Evolutionary conservation across 2,329 filamentous ascomycete genomes (phyloP).

Genomic region (Venturiaceae sp.): DNA sequence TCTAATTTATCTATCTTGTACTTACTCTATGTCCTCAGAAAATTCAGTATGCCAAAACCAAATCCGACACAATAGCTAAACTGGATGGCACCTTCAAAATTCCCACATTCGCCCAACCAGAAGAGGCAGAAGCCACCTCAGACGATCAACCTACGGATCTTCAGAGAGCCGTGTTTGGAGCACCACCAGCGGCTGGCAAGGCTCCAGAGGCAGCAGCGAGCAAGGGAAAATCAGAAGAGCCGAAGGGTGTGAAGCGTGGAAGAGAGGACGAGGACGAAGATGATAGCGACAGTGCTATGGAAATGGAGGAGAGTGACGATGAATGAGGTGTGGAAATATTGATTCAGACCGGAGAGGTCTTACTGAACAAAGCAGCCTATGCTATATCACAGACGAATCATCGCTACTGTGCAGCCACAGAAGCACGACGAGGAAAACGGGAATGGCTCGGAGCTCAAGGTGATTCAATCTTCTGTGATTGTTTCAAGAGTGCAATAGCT

Average conservation of each 20-base stretch:
- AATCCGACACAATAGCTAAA: slow-evolving; percentile 80
- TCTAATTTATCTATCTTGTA: not conserved
- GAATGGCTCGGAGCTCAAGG: not conserved
- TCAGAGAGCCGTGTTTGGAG: slow-evolving; percentile 7
- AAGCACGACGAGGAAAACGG: not conserved
- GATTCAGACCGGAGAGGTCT: not conserved
- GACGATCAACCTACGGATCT: slow-evolving; percentile 1
- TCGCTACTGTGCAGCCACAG: not conserved
- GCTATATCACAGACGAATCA: not conserved
- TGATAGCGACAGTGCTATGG: slow-evolving; percentile 5
- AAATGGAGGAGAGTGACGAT: slow-evolving; percentile 7
- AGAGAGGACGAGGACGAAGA: slow-evolving; percentile 7
- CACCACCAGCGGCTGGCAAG: slow-evolving; percentile 2
- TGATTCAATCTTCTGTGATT: not conserved
- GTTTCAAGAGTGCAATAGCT: not conserved
- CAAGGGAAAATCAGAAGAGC: slow-evolving; percentile 3
- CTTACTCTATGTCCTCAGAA: slow-evolving; percentile 44
- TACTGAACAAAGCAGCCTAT: not conserved
- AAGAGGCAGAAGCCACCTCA: not conserved
- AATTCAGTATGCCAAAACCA: slow-evolving; percentile 84
- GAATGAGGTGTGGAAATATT: not conserved
- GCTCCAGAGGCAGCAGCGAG: not conserved
- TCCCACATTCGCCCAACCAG: slow-evolving; percentile 31
- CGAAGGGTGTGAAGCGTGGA: slow-evolving; percentile 2
- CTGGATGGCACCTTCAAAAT: slow-evolving; percentile 83